These are phyloP conservation scores for Phoma sp. DNA, from an alignment of 2,329 filamentous ascomycete species.

Conservation along the genomic window DNA sequence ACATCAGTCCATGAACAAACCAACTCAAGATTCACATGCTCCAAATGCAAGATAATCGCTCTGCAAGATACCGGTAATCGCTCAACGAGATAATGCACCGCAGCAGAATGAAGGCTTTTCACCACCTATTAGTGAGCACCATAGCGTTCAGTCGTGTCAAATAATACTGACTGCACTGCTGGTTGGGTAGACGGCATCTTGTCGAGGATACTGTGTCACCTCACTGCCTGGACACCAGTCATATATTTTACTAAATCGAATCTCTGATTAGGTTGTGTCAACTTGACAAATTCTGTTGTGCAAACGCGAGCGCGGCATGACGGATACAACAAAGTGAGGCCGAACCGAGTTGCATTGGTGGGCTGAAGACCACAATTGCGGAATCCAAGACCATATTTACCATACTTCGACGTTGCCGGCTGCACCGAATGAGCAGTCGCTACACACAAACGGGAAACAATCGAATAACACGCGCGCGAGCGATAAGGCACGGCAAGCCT, in stretches of 20 bases:
- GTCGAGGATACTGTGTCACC: not conserved
- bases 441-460: constrained; percentile 30
- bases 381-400: constrained; percentile 5
- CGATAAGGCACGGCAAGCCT: constrained; percentile 34
- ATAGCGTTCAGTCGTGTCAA: no score
- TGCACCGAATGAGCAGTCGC: constrained; percentile 17
- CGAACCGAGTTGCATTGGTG: not conserved
- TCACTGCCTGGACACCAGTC: not conserved
- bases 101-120: not conserved
- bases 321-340: constrained; percentile 27
- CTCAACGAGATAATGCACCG: constrained; percentile 3
- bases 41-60: constrained; percentile 9
- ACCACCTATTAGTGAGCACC: not conserved
- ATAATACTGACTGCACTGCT: not conserved
- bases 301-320: constrained; percentile 25
- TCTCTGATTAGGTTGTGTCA: not conserved
- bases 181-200: not conserved
- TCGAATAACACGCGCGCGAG: constrained; percentile 34
- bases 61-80: constrained; percentile 5
- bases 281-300: constrained; percentile 7
- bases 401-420: constrained; percentile 14
- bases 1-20: not conserved
- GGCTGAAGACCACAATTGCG: constrained; percentile 25
- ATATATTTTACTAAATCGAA: not conserved
- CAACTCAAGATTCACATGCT: constrained; percentile 1